phyloP scores from a whole-genome alignment of 2,329 filamentous ascomycete genomes.

The Aulographum hederae region DNA sequence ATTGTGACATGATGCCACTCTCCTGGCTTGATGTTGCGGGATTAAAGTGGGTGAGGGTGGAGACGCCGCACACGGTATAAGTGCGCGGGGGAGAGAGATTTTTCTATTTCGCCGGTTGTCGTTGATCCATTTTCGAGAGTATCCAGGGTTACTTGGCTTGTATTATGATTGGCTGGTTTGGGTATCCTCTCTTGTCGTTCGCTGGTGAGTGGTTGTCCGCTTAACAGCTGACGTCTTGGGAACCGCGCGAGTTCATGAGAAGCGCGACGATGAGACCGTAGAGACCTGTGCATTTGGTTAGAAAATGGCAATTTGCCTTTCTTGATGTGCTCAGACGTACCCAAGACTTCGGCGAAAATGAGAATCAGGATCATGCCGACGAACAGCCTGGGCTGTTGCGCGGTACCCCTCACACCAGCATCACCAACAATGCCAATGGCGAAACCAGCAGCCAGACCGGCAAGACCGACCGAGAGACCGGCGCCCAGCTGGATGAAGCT shows the following conservation, averaged over 20 bases:
- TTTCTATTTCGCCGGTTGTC: too few relatives aligned
- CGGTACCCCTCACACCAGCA: conserved; percentile 72
- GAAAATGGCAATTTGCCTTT: conserved; percentile 6
- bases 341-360: conserved; percentile 98
- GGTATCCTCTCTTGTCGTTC: too few relatives aligned
- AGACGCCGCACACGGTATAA: too few relatives aligned
- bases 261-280: conserved; percentile 98
- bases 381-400: conserved; percentile 71
- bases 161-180: too few relatives aligned
- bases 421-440: conserved; percentile 46
- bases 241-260: conserved; percentile 93
- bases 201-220: too few relatives aligned
- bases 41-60: too few relatives aligned
- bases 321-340: conserved; percentile 32
- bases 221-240: conserved; percentile 4
- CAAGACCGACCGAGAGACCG: conserved; percentile 48
- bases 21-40: too few relatives aligned
- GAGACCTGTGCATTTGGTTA: conserved; percentile 45
- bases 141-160: too few relatives aligned
- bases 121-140: too few relatives aligned
- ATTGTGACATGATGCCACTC: too few relatives aligned
- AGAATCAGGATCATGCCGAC: conserved; percentile 98
- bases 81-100: too few relatives aligned
- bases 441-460: conserved; percentile 85
- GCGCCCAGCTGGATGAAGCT: conserved; percentile 35